Evolutionary conservation across 2,329 filamentous ascomycete genomes (phyloP).

Genomic region (Apiospora sp.): DNA sequence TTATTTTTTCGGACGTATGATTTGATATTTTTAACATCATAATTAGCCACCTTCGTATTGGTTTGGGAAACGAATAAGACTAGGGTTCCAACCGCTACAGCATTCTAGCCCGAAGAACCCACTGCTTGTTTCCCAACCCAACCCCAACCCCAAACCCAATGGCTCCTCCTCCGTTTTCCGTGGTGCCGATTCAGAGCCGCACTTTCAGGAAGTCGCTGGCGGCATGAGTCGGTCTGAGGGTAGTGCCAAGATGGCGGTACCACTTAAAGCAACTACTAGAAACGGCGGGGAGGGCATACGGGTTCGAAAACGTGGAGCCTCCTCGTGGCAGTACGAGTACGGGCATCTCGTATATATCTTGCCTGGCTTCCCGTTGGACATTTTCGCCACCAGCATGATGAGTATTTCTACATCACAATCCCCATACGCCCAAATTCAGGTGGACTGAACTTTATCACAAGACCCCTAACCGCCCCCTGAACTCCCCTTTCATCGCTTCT

Average conservation of each 20-base stretch:
- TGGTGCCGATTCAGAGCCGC: not conserved
- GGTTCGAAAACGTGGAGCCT: not conserved
- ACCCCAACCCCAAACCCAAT: not conserved
- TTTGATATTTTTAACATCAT: not conserved
- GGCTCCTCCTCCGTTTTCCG: too few species aligned
- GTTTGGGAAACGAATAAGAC: not conserved
- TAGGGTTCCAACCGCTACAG: not conserved
- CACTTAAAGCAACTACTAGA: not conserved
- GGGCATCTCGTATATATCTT: not conserved
- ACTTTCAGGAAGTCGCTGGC: too few species aligned
- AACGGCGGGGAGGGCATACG: not conserved
- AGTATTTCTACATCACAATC: not conserved
- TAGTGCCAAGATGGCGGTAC: constrained; percentile 13
- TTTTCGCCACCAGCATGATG: not conserved
- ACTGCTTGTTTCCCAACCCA: not conserved
- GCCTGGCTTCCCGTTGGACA: not conserved
- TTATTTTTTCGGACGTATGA: not conserved
- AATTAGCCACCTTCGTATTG: not conserved
- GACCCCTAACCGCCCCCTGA: not conserved
- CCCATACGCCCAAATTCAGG: not conserved
- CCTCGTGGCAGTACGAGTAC: not conserved
- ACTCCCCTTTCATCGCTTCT: not conserved
- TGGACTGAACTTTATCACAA: not conserved
- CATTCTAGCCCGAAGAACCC: not conserved
- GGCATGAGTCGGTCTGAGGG: not conserved